Evolutionary conservation across 2,329 filamentous ascomycete genomes (phyloP), one percentile per base, ranked within the genome.

Genomic region (Trichoderma polysporum): DNA sequence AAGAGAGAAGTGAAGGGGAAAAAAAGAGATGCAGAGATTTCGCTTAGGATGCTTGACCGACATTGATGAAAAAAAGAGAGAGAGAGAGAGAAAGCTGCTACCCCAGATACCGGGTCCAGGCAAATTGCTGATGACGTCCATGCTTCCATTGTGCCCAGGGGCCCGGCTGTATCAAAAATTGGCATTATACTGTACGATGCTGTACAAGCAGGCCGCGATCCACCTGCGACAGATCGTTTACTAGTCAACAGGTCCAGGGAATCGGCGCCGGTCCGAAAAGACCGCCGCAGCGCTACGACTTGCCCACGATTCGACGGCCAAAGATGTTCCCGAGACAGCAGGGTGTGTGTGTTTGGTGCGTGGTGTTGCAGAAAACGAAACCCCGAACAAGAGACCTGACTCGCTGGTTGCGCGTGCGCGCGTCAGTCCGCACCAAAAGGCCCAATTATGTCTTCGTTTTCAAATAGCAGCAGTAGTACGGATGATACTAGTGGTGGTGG

Each of bases 71-170:
- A 35, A 27, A 15, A 41, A 47, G 49, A 29, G 4, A 60, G 54
- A n/a, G 39, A 45, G 17, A 50, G 49, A 57, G 19, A 37, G 17
- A 37, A 56, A 56, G 25, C 9, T 22, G 35, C 19, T 63, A 54
- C 49, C 60, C 60, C 60, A 41, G 60, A 64, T 64, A 29, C 35
- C 37, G 60, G 60, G 50, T 47, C 60, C 33, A 50, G 29, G 60
- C 60, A 64, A 64, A 64, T 64, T 64, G 60, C 60, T 33, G 29
- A 64, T 64, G 60, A 64, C 60, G 60, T 64, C 37, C 33, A 63
- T 12, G 50, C 49, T 35, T 54, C 49, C 15, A 33, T 33, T 19
- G 27, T 2, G 60, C 39, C 60, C 60, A 64, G 60, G 57, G 60
- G 50, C 35, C 59, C 13, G 49, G 33, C 35, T 29, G 47, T 53